Base-by-base conservation (phyloP, 371 early-diverging fungal species). In the Mucor velutinosus region DNA sequence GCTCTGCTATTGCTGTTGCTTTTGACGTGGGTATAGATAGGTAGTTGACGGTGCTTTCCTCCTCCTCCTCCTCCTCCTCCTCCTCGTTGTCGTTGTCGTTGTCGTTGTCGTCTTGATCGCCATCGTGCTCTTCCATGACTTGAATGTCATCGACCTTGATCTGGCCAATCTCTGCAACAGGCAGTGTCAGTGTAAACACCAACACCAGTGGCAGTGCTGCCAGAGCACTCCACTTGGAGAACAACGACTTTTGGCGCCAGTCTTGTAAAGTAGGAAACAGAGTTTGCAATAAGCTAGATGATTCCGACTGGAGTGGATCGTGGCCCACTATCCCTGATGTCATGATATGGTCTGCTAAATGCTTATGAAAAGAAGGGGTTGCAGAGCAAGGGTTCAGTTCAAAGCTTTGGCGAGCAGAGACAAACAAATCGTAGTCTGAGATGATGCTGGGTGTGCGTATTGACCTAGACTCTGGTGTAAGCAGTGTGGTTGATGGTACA, bases 201-300 rank as follows among this genome's bases (percentile, higher is more conserved):
- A 90, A 62, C 0, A 86, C 83, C 32, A 87, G 70, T 0, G 90
- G 90, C 0, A 77, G 65, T 10, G 87, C 86, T 1, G 85, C 71
- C 19, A 88, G 43, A 0, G 89, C 76, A 62, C 80, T 83, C 21
- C 85, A 57, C 49, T 78, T 84, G 21, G 83, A 76, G 53, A 79
- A 78, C 0, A 69, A 21, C 0, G 86, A 74, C 39, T 89, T 88
- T 7, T 79, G 49, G 1, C 60, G 21, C 86, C 87, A 89, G 14
- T 76, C 81, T 45, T 83, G 71, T 5, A 88, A 60, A 0, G 86
- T 87, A 1, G 89, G 88, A 41, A 90, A 86, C 11, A 89, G 33
- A 0, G 30, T 17, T 3, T 70, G 60, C 6, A 23, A 7, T 4
- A 70, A 10, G 27, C 8, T 25, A 33, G 39, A 19, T 32, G 45